Percentiles rank a stretch among this genome's conserved stretches.
Evolutionary conservation across 768 basidiomycete genomes (phyloP).

Genomic region (Rhodocollybia butyracea): DNA sequence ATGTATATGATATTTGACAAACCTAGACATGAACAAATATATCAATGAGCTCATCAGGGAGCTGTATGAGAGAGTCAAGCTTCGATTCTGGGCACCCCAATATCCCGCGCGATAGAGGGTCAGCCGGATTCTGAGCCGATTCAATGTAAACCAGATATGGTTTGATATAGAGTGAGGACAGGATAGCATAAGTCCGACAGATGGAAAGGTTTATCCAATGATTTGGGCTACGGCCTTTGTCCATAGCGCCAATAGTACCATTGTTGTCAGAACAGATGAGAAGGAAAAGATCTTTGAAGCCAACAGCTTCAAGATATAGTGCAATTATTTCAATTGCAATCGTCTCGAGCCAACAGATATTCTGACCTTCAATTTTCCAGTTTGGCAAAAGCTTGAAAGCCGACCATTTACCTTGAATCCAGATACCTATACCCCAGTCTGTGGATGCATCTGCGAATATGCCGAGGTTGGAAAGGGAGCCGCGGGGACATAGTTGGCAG

Average conservation of each 20-base stretch:
- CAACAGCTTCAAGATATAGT: conserved; percentile 2
- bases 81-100: not conserved
- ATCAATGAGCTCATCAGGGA: conserved; percentile 4
- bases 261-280: conserved; percentile 30
- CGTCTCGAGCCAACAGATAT: conserved; percentile 24
- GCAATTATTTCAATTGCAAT: conserved; percentile 17
- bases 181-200: not conserved
- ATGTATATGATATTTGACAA: not conserved
- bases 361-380: conserved; percentile 14
- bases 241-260: conserved; percentile 28
- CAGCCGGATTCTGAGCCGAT: conserved; percentile 17
- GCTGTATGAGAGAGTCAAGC: not conserved
- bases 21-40: conserved; percentile 4
- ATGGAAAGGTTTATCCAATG: conserved; percentile 15
- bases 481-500: conserved; percentile 13
- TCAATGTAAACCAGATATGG: conserved; percentile 11
- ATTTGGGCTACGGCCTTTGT: conserved; percentile 16
- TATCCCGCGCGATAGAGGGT: conserved; percentile 17
- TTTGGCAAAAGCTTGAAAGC: conserved; percentile 17
- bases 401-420: conserved; percentile 24
- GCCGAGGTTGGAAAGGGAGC: conserved; percentile 7
- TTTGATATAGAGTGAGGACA: conserved; percentile 6
- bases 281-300: conserved; percentile 19
- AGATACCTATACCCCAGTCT: conserved; percentile 35
- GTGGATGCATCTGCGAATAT: conserved; percentile 37